Evolutionary conservation across 805 yeast species (phyloP), one percentile per base, ranked within the genome.

Genomic region (Saccharomycopsis sp.): DNA sequence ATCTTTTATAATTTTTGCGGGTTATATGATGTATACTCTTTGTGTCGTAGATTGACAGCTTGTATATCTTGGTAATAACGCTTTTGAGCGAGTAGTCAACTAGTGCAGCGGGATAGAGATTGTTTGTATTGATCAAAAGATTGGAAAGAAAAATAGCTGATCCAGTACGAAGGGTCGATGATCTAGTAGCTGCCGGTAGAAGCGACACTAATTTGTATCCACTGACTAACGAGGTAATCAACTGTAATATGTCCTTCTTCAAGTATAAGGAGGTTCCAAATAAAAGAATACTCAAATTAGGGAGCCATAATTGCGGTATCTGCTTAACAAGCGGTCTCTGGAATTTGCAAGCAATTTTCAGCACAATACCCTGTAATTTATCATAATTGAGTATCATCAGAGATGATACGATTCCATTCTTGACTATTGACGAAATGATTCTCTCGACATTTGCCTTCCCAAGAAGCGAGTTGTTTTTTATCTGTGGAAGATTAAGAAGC

Each of bases 101-200:
- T 15, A 56, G 25, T n/a, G 22, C 38, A 14, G 19, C n/a, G 8
- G 62, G 62, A 41, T 54, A 57, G 38, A 55, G 50, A 19, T 50
- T 41, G 9, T 22, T 44, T 20, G 35, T 51, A 42, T 59, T 59
- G 29, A 56, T 56, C 25, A 38, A 38, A 24, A 50, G 38, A 47
- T 49, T 49, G 1, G 56, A 20, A n/a, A 24, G 47, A 53, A 56
- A 35, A 5, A 53, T 12, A 17, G 22, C 22, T 7, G 49, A 5
- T 17, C 49, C 49, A 8, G 19, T 44, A 12, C 7, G 19, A n/a
- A 44, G 7, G 12, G 19, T 17, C 7, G 22, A 17, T 17, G 19
- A 3, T 17, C 22, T 44, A 44, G 19, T 44, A 17, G 22, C 22
- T 3, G 22, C 12, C 5, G 49, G 22, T 7, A 44, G 22, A n/a